Percentiles rank a stretch among this genome's conserved stretches.
Evolutionary conservation across 768 basidiomycete species (phyloP).

Genomic region (Tephrocybe sp.): DNA sequence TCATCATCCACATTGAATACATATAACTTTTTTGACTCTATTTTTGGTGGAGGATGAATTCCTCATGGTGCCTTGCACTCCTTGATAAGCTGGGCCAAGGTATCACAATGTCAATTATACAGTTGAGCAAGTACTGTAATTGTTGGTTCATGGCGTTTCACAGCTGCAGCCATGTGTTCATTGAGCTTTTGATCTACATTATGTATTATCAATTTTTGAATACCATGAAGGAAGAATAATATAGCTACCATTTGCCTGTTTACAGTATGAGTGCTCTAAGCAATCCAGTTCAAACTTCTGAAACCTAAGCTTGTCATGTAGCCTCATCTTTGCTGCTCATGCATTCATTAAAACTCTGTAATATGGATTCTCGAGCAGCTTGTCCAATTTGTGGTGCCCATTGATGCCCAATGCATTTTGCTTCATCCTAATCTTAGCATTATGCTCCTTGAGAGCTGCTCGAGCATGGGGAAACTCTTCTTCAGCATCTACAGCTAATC

Average conservation of each 20-base stretch:
- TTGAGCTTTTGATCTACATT: no score
- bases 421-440: no score
- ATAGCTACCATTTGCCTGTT: constrained; percentile 18
- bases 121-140: constrained; percentile 22
- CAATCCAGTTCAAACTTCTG: constrained; percentile 28
- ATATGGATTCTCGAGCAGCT: constrained; percentile 5
- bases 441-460: no score
- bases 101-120: constrained; percentile 29
- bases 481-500: no score
- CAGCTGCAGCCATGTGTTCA: constrained; percentile 23
- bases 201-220: constrained; percentile 20
- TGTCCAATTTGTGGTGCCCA: not conserved
- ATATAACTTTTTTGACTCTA: constrained; percentile 23
- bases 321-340: constrained; percentile 20
- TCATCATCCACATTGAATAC: constrained; percentile 34
- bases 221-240: not conserved
- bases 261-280: constrained; percentile 18
- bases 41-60: constrained; percentile 21
- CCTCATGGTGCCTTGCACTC: constrained; percentile 20
- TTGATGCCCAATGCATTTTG: no score
- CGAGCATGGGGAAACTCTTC: no score
- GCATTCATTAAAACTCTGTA: constrained; percentile 21
- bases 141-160: constrained; percentile 25
- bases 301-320: constrained; percentile 19
- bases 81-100: constrained; percentile 20